phyloP scores from a whole-genome alignment of 139 green algal genomes.

The Trebouxia sp. region DNA sequence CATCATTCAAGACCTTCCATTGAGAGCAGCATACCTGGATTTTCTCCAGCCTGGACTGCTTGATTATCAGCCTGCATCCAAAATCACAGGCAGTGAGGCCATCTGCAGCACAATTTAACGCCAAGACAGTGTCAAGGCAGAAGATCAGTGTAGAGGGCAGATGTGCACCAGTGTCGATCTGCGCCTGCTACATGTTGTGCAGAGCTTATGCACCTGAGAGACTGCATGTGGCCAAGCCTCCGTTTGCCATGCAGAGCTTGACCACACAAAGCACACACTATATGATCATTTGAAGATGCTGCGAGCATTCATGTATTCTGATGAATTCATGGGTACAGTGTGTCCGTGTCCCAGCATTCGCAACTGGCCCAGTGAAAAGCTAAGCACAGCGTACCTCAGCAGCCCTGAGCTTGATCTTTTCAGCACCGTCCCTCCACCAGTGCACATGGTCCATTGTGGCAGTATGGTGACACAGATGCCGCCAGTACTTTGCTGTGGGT shows the following conservation, averaged over 20 bases:
- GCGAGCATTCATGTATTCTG: background rate
- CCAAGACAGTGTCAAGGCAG: too few relatives aligned
- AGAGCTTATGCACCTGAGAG: too few relatives aligned
- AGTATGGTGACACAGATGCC: background rate
- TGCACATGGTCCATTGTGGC: background rate
- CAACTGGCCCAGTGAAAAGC: background rate
- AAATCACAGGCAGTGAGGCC: too few relatives aligned
- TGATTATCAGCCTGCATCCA: background rate
- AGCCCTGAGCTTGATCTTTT: background rate
- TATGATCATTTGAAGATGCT: background rate
- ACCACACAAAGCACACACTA: background rate
- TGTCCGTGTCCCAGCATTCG: background rate
- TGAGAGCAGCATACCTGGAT: background rate
- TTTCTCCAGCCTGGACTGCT: background rate
- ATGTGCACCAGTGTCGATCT: too few relatives aligned
- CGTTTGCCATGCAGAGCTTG: background rate
- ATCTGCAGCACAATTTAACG: too few relatives aligned
- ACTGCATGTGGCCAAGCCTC: background rate
- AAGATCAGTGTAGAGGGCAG: too few relatives aligned
- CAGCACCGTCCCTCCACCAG: conserved; percentile 24
- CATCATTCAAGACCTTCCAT: too few relatives aligned
- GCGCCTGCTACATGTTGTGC: too few relatives aligned
- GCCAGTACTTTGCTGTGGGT: conserved; percentile 21
- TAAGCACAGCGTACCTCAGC: background rate
- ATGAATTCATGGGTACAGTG: background rate